phyloP scores from a whole-genome alignment of 768 basidiomycete species.

The Lyophyllum atratum region DNA sequence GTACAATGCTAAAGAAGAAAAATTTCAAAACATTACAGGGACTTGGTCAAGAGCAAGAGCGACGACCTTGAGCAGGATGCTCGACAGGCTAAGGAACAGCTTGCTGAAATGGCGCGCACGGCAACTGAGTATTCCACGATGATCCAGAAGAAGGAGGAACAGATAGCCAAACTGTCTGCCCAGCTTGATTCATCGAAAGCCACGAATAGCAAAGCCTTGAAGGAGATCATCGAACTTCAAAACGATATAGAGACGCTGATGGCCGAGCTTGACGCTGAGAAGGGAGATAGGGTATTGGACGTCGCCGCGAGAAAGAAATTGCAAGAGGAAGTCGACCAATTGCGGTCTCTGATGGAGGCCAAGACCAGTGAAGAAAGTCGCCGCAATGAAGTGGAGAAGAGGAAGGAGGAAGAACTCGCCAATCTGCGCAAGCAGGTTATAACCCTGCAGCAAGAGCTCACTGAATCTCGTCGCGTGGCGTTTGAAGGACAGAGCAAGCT shows the following conservation, averaged over 20 bases:
- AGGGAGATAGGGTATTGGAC: constrained; percentile 49
- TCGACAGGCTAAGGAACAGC: constrained; percentile 73
- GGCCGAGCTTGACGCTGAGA: constrained; percentile 62
- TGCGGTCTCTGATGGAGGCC: constrained; percentile 80
- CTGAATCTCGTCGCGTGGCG: constrained; percentile 59
- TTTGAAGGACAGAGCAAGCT: constrained; percentile 72
- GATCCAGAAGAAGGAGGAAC: constrained; percentile 77
- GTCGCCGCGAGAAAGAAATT: constrained; percentile 57
- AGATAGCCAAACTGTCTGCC: constrained; percentile 53
- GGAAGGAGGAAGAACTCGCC: constrained; percentile 82
- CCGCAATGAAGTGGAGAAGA: constrained; percentile 81
- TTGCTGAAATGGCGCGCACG: constrained; percentile 75
- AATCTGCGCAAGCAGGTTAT: constrained; percentile 66
- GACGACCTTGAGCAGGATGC: constrained; percentile 68
- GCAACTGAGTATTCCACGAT: constrained; percentile 74
- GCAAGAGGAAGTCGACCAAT: constrained; percentile 82
- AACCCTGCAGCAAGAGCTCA: constrained; percentile 67
- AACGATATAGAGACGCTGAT: constrained; percentile 66
- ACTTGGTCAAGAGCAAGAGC: constrained; percentile 57
- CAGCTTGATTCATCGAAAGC: constrained; percentile 56
- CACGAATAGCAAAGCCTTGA: constrained; percentile 54
- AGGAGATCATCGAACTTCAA: constrained; percentile 69
- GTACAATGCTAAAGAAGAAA: neutral
- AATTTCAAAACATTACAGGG: constrained; percentile 46
- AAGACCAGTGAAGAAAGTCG: constrained; percentile 87